A percentile compares a stretch with the other conserved stretches of the same genome.
These are phyloP conservation scores for Acrocalymma vagum DNA, from an alignment of 2,329 filamentous ascomycete genomes.

Conservation along the genomic window DNA sequence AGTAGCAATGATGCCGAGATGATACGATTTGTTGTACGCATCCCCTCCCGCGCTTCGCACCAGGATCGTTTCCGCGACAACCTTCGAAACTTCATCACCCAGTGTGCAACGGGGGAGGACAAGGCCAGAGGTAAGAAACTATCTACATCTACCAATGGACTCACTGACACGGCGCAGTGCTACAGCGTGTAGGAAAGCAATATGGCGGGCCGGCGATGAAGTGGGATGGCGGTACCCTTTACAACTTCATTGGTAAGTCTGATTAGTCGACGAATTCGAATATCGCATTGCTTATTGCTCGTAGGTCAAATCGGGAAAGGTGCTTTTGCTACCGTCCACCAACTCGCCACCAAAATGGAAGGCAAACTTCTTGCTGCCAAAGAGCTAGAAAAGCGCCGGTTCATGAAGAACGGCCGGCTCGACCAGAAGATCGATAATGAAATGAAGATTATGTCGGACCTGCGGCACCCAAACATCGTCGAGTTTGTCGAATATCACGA, in stretches of 20 bases:
- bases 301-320: slow-evolving; percentile 82
- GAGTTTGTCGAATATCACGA: slow-evolving; percentile 90
- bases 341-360: slow-evolving; percentile 84
- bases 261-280: no score
- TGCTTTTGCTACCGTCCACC: slow-evolving; percentile 93
- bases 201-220: slow-evolving; percentile 68
- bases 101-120: slow-evolving; percentile 39
- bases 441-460: slow-evolving; percentile 91
- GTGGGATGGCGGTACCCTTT: slow-evolving; percentile 82
- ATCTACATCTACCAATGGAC: background rate
- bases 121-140: slow-evolving; percentile 24
- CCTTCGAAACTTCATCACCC: slow-evolving; percentile 70
- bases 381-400: slow-evolving; percentile 90
- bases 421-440: slow-evolving; percentile 96
- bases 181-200: slow-evolving; percentile 35
- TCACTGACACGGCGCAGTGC: slow-evolving; percentile 14
- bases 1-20: slow-evolving; percentile 64
- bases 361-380: slow-evolving; percentile 89
- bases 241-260: slow-evolving; percentile 72
- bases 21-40: slow-evolving; percentile 83
- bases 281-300: slow-evolving; percentile 9
- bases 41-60: slow-evolving; percentile 76
- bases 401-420: slow-evolving; percentile 90
- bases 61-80: slow-evolving; percentile 74
- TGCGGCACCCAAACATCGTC: slow-evolving; percentile 90